Conservation (phyloP, 768 basidiomycete species). For the Tephrocybe sp. region DNA sequence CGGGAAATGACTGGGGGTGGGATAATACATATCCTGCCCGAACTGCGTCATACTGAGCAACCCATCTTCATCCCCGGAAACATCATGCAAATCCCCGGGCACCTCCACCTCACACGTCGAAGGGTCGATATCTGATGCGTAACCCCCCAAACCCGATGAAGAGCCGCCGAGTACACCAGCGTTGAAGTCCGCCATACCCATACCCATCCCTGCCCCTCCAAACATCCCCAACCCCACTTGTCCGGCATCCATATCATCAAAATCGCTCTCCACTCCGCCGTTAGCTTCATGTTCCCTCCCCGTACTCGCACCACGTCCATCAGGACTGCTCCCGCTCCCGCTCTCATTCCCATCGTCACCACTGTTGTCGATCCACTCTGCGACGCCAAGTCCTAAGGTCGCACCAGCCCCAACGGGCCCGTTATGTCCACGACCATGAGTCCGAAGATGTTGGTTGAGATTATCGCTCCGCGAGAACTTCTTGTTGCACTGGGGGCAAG, state of each 20-base stretch:
- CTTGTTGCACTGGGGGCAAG: constrained; percentile 72
- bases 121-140: constrained; percentile 37
- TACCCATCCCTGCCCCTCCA: constrained; percentile 4
- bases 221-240: constrained; percentile 27
- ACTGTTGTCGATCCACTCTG: constrained; percentile 14
- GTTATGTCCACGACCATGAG: constrained; percentile 51
- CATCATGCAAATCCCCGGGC: constrained; percentile 47
- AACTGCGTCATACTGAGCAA: constrained; percentile 33
- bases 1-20: background rate
- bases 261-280: constrained; percentile 24
- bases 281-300: constrained; percentile 17
- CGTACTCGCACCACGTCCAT: constrained; percentile 19
- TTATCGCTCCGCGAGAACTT: constrained; percentile 89
- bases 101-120: constrained; percentile 63
- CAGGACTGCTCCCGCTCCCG: constrained; percentile 22
- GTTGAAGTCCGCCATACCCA: constrained; percentile 23
- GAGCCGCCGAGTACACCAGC: constrained; percentile 12
- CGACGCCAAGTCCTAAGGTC: constrained; percentile 10
- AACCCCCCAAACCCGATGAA: constrained; percentile 11
- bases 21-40: constrained; percentile 19
- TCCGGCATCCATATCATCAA: constrained; percentile 25
- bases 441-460: constrained; percentile 81
- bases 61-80: constrained; percentile 55
- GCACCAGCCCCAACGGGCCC: constrained; percentile 8
- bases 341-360: constrained; percentile 21